A percentile compares a stretch with the other conserved stretches of the same genome.
Evolutionary conservation across 345 rosid genomes (phyloP).

Genomic region (Salix dunnii): DNA sequence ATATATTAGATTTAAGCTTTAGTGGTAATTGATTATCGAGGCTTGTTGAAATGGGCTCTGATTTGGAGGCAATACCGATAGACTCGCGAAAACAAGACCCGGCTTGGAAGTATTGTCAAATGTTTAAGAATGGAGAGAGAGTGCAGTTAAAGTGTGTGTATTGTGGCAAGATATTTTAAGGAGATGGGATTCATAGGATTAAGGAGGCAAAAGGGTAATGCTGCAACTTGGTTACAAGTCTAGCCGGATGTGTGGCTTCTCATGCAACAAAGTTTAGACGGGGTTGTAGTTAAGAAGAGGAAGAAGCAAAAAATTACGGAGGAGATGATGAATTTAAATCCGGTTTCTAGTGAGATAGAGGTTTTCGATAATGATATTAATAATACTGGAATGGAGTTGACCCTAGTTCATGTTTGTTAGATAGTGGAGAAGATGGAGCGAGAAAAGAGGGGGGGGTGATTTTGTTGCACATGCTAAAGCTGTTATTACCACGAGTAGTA

Average conservation of each 20-base stretch:
- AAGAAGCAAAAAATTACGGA: constrained; percentile 62
- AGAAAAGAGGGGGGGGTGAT: constrained; percentile 32
- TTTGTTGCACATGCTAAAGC: constrained; percentile 21
- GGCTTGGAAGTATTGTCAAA: constrained; percentile 93
- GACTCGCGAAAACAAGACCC: constrained; percentile 82
- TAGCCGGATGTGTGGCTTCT: constrained; percentile 54
- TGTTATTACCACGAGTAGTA: constrained; percentile 7
- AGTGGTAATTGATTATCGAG: constrained; percentile 1
- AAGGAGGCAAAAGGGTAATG: constrained; percentile 93
- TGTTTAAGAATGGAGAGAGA: constrained; percentile 67
- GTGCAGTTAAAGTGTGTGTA: constrained; percentile 74
- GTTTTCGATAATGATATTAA: constrained; percentile 18
- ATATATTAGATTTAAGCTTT: not conserved
- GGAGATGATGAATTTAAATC: constrained; percentile 42
- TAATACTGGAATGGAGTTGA: constrained; percentile 25
- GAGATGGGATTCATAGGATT: constrained; percentile 93
- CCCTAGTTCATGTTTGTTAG: constrained; percentile 19
- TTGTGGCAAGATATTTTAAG: constrained; percentile 77
- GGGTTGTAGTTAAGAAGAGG: constrained; percentile 59
- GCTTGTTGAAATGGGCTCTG: constrained; percentile 37
- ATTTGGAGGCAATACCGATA: constrained; percentile 56
- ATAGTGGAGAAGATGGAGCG: constrained; percentile 31
- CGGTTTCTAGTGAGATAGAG: constrained; percentile 34
- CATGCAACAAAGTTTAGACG: constrained; percentile 72
- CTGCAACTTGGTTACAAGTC: constrained; percentile 63